Conservation (phyloP, 2,329 filamentous ascomycete genomes). For the Arthrobotrys conoides region DNA sequence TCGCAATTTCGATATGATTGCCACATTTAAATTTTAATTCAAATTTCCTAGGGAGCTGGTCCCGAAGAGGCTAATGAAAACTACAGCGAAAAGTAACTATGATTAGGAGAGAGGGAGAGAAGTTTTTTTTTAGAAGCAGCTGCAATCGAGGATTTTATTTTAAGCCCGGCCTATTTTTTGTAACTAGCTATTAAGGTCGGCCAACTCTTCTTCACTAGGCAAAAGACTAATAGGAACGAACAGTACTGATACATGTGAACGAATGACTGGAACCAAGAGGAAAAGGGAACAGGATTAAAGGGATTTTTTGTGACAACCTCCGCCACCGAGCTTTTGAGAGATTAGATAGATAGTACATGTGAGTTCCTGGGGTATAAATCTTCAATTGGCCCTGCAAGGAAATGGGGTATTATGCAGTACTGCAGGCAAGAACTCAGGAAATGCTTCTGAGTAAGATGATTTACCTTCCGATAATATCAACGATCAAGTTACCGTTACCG, state of each 20-base stretch:
- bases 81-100: no score
- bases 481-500: slow-evolving; percentile 48
- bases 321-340: neutral
- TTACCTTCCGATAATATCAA: slow-evolving; percentile 47
- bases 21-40: neutral
- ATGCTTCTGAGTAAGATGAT: slow-evolving; percentile 17
- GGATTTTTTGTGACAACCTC: slow-evolving; percentile 12
- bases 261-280: slow-evolving; percentile 1
- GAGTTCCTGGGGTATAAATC: slow-evolving; percentile 6
- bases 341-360: slow-evolving; percentile 18
- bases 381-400: slow-evolving; percentile 22
- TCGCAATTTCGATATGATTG: neutral
- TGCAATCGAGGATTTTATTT: slow-evolving; percentile 14
- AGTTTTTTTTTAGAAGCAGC: slow-evolving; percentile 17
- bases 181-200: slow-evolving; percentile 30
- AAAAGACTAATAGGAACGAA: slow-evolving; percentile 15
- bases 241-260: slow-evolving; percentile 3
- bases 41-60: no score
- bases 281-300: neutral
- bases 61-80: no score
- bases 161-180: slow-evolving; percentile 14
- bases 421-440: slow-evolving; percentile 24
- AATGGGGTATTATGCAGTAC: neutral
- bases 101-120: neutral
- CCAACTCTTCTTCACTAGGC: slow-evolving; percentile 36